A percentile compares a stretch with the other conserved stretches of the same genome.
Conservation (phyloP, 495 filamentous ascomycete species). For the Podospora sp. region DNA sequence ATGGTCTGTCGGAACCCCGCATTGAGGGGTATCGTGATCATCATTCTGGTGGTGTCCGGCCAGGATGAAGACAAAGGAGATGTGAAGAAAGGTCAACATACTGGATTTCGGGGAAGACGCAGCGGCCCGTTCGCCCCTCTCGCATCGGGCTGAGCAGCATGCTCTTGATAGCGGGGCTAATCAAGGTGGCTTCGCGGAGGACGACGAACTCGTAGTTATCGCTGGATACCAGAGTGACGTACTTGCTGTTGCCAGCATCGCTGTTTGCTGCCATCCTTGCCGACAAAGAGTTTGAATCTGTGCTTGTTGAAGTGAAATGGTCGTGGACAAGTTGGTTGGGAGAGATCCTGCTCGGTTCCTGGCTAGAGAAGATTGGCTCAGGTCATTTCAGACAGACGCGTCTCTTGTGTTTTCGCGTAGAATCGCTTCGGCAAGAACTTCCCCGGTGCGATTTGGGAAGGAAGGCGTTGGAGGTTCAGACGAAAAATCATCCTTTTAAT, state of each 20-base stretch:
- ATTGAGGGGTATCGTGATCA: conserved; percentile 45
- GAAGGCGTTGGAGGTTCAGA: background rate
- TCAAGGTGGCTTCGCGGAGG: conserved; percentile 70
- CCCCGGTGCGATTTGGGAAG: background rate
- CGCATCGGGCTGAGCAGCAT: conserved; percentile 85
- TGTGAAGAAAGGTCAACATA: conserved; percentile 44
- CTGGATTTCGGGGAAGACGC: conserved; percentile 72
- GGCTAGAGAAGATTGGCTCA: background rate
- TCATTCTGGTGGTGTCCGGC: conserved; percentile 23
- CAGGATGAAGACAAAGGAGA: conserved; percentile 16
- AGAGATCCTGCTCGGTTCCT: background rate
- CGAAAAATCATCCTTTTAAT: background rate
- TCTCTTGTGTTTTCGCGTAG: background rate
- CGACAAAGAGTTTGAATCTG: background rate
- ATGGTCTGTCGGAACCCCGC: conserved; percentile 46
- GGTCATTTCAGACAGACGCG: background rate
- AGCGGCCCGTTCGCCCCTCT: conserved; percentile 68
- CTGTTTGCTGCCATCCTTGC: conserved; percentile 21
- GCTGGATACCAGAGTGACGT: conserved; percentile 81
- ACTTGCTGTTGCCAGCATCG: conserved; percentile 50
- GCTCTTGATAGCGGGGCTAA: conserved; percentile 75
- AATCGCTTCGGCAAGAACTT: background rate
- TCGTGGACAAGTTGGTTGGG: background rate
- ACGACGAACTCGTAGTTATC: conserved; percentile 91
- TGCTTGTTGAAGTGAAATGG: background rate